phyloP scores from a whole-genome alignment of 257 asterid genomes.

The Haberlea rhodopensis region DNA sequence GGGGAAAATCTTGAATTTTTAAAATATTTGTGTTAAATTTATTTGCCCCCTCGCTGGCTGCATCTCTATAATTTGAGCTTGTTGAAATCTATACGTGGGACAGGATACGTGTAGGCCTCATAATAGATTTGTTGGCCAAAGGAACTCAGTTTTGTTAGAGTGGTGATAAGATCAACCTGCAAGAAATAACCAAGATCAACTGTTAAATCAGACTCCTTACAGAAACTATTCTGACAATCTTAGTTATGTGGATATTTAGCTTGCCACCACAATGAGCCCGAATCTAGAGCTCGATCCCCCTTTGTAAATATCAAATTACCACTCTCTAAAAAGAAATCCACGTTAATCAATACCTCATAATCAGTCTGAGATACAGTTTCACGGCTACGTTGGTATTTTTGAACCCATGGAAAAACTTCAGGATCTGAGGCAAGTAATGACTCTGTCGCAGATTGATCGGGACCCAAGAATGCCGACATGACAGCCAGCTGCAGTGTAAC shows the following conservation, averaged over 20 bases:
- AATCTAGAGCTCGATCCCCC: background rate
- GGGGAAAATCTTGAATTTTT: background rate
- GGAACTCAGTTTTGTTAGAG: conserved; percentile 74
- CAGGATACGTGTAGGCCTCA: conserved; percentile 84
- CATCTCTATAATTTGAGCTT: conserved; percentile 76
- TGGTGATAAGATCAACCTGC: conserved; percentile 91
- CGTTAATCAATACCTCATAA: conserved; percentile 44
- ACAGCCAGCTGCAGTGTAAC: conserved; percentile 66
- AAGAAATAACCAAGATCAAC: conserved; percentile 10
- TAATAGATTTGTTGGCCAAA: conserved; percentile 84
- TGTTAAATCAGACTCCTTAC: background rate
- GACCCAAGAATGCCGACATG: conserved; percentile 91
- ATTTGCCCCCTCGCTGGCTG: background rate
- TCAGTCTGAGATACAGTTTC: conserved; percentile 93
- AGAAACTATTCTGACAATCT: background rate
- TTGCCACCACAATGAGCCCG: background rate
- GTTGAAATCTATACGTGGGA: conserved; percentile 48
- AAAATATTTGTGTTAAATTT: no score
- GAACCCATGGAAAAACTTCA: conserved; percentile 83
- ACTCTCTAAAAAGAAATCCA: background rate
- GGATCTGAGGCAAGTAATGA: conserved; percentile 70
- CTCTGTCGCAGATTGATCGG: conserved; percentile 87
- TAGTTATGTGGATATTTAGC: background rate
- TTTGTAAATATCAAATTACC: background rate
- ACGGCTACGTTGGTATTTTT: conserved; percentile 92